phyloP scores from a whole-genome alignment of 495 filamentous ascomycete species.

The Xylaria venustula region DNA sequence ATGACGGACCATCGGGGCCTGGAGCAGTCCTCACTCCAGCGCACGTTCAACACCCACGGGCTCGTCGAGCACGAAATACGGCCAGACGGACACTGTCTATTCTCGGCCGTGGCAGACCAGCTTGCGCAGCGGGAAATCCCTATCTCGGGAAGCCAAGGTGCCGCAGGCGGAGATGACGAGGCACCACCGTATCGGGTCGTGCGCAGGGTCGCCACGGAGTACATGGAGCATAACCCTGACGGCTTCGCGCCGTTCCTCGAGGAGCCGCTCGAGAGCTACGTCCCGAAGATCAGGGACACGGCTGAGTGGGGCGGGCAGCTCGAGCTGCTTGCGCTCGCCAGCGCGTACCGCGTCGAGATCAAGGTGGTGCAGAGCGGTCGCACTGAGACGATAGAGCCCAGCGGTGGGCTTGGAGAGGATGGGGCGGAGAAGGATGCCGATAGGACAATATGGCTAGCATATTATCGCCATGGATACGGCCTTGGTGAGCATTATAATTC shows the following conservation, averaged over 20 bases:
- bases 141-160: slow-evolving; percentile 13
- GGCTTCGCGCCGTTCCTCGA: slow-evolving; percentile 73
- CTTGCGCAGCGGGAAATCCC: slow-evolving; percentile 49
- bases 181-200: slow-evolving; percentile 51
- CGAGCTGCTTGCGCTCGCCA: slow-evolving; percentile 82
- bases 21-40: slow-evolving; percentile 69
- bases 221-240: slow-evolving; percentile 50
- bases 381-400: slow-evolving; percentile 70
- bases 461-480: slow-evolving; percentile 89
- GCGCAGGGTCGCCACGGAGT: slow-evolving; percentile 55
- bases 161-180: slow-evolving; percentile 8
- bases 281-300: slow-evolving; percentile 75
- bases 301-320: slow-evolving; percentile 97
- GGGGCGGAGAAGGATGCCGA: slow-evolving; percentile 22
- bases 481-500: slow-evolving; percentile 98
- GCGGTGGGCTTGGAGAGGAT: slow-evolving; percentile 25
- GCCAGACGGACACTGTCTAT: slow-evolving; percentile 96
- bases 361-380: slow-evolving; percentile 82
- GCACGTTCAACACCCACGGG: slow-evolving; percentile 51
- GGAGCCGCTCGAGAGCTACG: slow-evolving; percentile 72
- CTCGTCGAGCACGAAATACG: slow-evolving; percentile 76
- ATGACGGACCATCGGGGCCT: slow-evolving; percentile 71
- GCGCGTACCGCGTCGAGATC: slow-evolving; percentile 77
- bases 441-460: slow-evolving; percentile 79
- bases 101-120: slow-evolving; percentile 87